Conservation (phyloP, 768 basidiomycete species). For the button mushroom (Agaricus bisporus) region DNA sequence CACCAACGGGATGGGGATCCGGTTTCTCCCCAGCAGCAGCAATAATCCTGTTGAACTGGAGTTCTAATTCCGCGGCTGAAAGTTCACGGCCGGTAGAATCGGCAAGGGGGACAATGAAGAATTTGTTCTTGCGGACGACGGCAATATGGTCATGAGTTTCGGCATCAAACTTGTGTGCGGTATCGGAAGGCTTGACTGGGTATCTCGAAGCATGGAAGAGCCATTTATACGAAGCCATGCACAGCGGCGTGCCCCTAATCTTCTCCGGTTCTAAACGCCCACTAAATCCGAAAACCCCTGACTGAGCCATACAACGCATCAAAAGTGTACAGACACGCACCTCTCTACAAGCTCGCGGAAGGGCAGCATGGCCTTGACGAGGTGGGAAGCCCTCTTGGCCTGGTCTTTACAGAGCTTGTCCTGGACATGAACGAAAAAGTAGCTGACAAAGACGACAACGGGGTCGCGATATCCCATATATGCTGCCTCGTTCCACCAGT, state of each 20-base stretch:
- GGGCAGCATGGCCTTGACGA: slow-evolving; percentile 79
- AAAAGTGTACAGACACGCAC: slow-evolving; percentile 32
- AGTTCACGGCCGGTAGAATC: slow-evolving; percentile 62
- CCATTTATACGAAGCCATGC: slow-evolving; percentile 95
- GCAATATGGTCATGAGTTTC: slow-evolving; percentile 79
- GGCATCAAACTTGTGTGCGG: slow-evolving; percentile 75
- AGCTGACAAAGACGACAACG: slow-evolving; percentile 89
- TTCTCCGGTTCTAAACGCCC: slow-evolving; percentile 85
- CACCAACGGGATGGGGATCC: slow-evolving; percentile 55
- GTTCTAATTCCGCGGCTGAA: slow-evolving; percentile 77
- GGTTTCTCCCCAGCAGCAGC: slow-evolving; percentile 45
- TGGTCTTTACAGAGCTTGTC: slow-evolving; percentile 50
- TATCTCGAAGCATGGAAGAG: slow-evolving; percentile 94
- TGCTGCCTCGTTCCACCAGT: slow-evolving; percentile 97
- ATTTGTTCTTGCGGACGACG: slow-evolving; percentile 86
- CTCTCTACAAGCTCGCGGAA: slow-evolving; percentile 83
- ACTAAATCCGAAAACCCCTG: slow-evolving; percentile 26
- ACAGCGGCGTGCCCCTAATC: slow-evolving; percentile 68
- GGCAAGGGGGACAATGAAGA: slow-evolving; percentile 75
- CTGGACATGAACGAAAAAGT: slow-evolving; percentile 87
- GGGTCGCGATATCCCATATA: slow-evolving; percentile 87
- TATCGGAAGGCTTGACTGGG: slow-evolving; percentile 79
- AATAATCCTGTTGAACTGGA: slow-evolving; percentile 68
- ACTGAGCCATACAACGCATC: background rate
- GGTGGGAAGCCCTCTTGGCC: slow-evolving; percentile 69